Evolutionary conservation across 805 yeast species (phyloP), one percentile per base, ranked within the genome.

Genomic region (Sungouiella thailandica): DNA sequence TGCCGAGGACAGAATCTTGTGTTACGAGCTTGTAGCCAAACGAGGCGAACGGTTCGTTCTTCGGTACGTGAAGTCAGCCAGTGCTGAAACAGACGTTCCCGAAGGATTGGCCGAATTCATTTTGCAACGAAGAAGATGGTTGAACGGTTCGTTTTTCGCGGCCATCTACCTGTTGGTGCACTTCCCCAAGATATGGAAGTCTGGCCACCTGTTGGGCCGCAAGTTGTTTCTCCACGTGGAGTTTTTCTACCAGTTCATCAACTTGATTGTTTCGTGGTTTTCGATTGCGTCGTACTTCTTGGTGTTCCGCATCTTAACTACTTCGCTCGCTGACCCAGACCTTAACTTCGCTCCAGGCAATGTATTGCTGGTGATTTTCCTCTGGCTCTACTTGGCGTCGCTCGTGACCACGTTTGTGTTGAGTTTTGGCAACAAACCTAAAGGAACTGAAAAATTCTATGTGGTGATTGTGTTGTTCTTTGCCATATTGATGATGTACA

Each of bases 11-110:
- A 73, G 84, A 47, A 78, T 78, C 44, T 61, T 78, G 40, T 78
- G 84, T 56, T 75, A 73, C 49, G 84, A 78, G 46, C 70, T 78
- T 34, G 76, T 75, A 12, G 79, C 80, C 35, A 78, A 78, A 50
- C 58, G 60, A 23, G 70, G 68, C 8, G 68, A 74, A 44, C 64
- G 72, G 34, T 78, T 84, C 84, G 70, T 77, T 39, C 66, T 78
- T 44, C 57, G 81, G 16, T 78, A 78, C 50, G 77, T 79, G 49
- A 76, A 76, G 49, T 69, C 72, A 31, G 78, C 83, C 11, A 62
- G 70, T 45, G 84, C 83, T 2, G 83, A 78, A 45, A 78, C 84
- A 3, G 84, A 78, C 58, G 84, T 78, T 7, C 84, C 84, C 2
- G 80, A 75, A 30, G 65, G 66, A 4, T 59, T 79, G 35, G 75